These are phyloP conservation scores for Lipomyces mesembrius DNA, from an alignment of 805 yeast genomes.

Conservation along the genomic window DNA sequence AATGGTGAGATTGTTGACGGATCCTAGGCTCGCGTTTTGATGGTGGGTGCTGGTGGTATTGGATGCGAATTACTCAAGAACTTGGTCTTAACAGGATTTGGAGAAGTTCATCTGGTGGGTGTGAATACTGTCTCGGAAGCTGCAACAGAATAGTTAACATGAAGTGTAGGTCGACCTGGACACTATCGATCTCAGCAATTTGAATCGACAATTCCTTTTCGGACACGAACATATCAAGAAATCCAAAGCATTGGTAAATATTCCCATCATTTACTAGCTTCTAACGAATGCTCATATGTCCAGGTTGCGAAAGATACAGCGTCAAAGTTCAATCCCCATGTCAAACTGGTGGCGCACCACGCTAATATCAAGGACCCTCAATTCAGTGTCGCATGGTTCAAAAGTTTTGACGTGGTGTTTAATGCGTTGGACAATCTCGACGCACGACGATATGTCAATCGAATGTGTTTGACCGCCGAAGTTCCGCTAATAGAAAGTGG, in stretches of 20 bases:
- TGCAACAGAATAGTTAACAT: not conserved
- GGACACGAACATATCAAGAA: conserved; percentile 87
- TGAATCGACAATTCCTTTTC: conserved; percentile 91
- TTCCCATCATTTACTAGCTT: not conserved
- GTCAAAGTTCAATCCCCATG: conserved; percentile 65
- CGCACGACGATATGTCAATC: conserved; percentile 88
- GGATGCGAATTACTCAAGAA: conserved; percentile 91
- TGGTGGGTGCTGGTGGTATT: conserved; percentile 97
- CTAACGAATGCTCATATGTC: not conserved
- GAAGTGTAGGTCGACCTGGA: conserved; percentile 71
- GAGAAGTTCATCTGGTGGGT: conserved; percentile 74
- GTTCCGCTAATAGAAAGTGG: conserved; percentile 91
- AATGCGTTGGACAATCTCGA: conserved; percentile 91
- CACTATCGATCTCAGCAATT: conserved; percentile 88
- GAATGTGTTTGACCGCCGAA: conserved; percentile 71
- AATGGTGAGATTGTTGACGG: no score
- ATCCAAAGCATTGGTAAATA: conserved; percentile 68
- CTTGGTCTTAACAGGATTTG: conserved; percentile 75
- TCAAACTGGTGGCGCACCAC: conserved; percentile 76
- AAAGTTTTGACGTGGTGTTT: conserved; percentile 75
- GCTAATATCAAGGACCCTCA: conserved; percentile 83
- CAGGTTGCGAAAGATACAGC: conserved; percentile 80
- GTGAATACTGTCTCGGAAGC: not conserved
- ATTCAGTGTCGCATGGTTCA: conserved; percentile 79
- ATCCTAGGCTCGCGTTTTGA: conserved; percentile 54